Conservation (phyloP, 176 grass and related monocot genomes). For the Carex scoparia region DNA sequence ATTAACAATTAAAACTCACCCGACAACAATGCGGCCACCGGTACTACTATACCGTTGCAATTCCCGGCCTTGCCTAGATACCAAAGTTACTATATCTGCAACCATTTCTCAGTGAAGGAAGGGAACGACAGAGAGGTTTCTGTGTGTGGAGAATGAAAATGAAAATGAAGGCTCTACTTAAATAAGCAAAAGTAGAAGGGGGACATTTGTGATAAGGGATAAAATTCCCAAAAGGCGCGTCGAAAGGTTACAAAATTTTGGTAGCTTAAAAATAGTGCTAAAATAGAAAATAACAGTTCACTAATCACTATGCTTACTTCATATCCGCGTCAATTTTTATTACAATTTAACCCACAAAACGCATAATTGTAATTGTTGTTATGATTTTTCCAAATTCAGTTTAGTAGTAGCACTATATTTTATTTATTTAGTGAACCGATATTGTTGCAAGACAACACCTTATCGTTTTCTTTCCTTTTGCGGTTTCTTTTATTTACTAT, state of each 20-base stretch:
- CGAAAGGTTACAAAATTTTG: background rate
- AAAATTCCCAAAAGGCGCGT: background rate
- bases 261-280: background rate
- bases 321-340: no score
- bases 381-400: no score
- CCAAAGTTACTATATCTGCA: background rate
- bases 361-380: no score
- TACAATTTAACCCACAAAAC: no score
- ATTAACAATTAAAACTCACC: slow-evolving; percentile 12
- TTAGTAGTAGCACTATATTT: no score
- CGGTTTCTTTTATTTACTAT: no score
- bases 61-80: slow-evolving; percentile 42
- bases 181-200: slow-evolving; percentile 10
- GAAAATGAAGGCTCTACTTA: background rate
- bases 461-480: no score
- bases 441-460: no score
- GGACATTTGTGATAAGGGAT: background rate
- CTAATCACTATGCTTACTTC: no score
- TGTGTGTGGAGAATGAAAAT: background rate
- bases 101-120: background rate
- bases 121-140: background rate
- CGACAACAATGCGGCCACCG: slow-evolving; percentile 40
- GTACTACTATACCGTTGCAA: slow-evolving; percentile 34
- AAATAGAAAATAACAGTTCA: background rate
- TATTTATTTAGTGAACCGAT: no score